Percentiles rank a stretch among this genome's conserved stretches.
These are phyloP conservation scores for Moesziomyces sp. DNA, from an alignment of 1,284 basidiomycete species.

Conservation along the genomic window DNA sequence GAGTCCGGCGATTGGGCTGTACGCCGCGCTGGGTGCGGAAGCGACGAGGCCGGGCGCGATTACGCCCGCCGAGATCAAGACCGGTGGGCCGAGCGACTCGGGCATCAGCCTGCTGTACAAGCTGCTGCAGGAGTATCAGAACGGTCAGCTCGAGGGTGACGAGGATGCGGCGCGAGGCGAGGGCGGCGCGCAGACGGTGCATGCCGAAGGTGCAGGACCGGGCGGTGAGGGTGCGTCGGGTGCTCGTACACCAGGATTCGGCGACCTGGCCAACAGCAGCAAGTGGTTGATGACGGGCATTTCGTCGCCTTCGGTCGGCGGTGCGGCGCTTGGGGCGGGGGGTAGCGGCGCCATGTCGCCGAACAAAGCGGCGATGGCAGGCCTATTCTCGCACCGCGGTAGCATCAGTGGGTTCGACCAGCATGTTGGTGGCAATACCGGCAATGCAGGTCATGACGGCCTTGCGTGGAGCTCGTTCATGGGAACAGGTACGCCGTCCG, in stretches of 20 bases:
- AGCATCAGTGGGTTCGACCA: constrained; percentile 28
- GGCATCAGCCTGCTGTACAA: constrained; percentile 49
- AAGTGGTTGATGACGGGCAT: constrained; percentile 38
- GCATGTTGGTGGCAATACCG: background rate
- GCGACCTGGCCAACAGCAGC: constrained; percentile 18
- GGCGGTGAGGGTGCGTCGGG: constrained; percentile 13
- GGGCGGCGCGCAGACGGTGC: background rate
- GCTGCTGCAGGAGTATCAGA: constrained; percentile 45
- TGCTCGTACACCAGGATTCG: constrained; percentile 20
- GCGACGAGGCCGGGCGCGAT: constrained; percentile 44
- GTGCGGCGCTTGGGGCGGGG: constrained; percentile 1
- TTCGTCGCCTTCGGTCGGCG: constrained; percentile 16
- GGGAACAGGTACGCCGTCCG: constrained; percentile 18
- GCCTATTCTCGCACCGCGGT: constrained; percentile 25
- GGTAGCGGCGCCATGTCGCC: constrained; percentile 18
- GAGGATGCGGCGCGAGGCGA: background rate
- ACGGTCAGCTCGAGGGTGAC: constrained; percentile 18
- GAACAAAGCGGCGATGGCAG: constrained; percentile 13
- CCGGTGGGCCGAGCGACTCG: constrained; percentile 43
- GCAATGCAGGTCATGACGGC: constrained; percentile 1
- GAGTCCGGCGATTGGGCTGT: constrained; percentile 45
- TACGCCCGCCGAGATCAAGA: constrained; percentile 50
- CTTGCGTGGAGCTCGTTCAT: constrained; percentile 36
- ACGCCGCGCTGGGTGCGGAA: constrained; percentile 46
- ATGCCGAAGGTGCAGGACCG: constrained; percentile 1